Base-by-base conservation (phyloP, 2,329 filamentous ascomycete species). In the Epichloe sibirici region DNA sequence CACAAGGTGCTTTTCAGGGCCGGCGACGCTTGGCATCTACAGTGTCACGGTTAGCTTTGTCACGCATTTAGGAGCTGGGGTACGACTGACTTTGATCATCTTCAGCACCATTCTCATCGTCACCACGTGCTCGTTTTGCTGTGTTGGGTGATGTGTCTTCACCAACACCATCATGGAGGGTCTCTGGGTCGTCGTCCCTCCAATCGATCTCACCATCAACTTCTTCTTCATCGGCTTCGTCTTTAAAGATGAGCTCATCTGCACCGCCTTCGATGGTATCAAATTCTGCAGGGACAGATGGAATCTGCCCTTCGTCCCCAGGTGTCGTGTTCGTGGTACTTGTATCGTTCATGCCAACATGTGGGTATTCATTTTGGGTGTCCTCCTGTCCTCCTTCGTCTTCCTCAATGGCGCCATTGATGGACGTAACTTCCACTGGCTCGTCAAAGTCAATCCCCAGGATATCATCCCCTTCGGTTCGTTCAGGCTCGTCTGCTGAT, bases 261-360 rank as follows among this genome's bases (percentile, higher is more conserved):
- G 45, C 38, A 8, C 25, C 37, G 35, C 25, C 28, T 17, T 25
- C n/a, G 21, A 54, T 17, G 5, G 31, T 42, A 5, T 17, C 43
- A 11, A 37, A 8, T 31, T 42, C 49, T 38, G 13, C 48, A 38
- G 43, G 38, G 12, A 34, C 49, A 25, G 35, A 37, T 51, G 25
- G 63, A 67, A 64, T 65, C 57, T 66, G 63, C 54, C 65, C 64
- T 53, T 66, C 65, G 59, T 66, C 67, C 53, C 58, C 48, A 15
- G 48, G 8, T 12, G 48, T 47, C 34, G 44, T 40, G 8, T 48
- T 55, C 25, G 31, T 51, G 9, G 51, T 53, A 21, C 45, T 53
- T 7, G 25, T 48, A 42, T 51, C 51, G 13, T 46, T 34, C 15
- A 25, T 44, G 11, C 12, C 42, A 17, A 37, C 43, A n/a, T 8